Evolutionary conservation across 169 alveolate genomes (phyloP), one percentile per base, ranked within the genome.

Genomic region (Plasmodium inui): DNA sequence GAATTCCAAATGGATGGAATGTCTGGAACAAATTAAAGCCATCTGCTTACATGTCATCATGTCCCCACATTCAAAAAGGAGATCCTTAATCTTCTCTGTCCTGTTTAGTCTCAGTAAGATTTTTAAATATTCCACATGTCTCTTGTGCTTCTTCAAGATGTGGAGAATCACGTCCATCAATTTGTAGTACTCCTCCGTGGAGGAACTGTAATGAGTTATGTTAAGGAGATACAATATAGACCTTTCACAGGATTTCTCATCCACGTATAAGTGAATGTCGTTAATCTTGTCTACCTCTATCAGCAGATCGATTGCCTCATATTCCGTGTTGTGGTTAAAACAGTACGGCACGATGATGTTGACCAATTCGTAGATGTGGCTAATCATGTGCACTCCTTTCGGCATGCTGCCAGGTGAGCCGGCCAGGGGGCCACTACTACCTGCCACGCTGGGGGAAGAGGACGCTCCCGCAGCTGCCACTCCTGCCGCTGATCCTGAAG

Each of bases 231-330:
- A 83, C 46, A 72, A 19, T 14, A 85, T 70, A 5, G 92, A 73
- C 73, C 83, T 53, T 12, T 86, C 93, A 67, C 88, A 74, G 1
- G 92, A 78, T 44, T 92, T 79, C 26, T 85, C 95, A 92, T 97
- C 97, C 53, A 97, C 95, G 79, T 94, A 95, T 17, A 90, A 80
- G 70, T 85, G 72, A 50, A 97, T 94, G 50, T 92, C 95, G 53
- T 97, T 96, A 26, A 97, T 84, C 73, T 95, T 95, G 61, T 97
- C 98, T 3, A 97, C 98, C 82, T 97, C 98, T 9, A 96, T 92
- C 28, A 97, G 92, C 90, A 97, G 72, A 76, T 97, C 98, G 37
- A 97, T 95, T 19, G 97, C 98, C 83, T 96, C 98, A 72, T 95
- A 93, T 86, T 97, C 98, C 50, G 98, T 96, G 89, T 96, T 97